Evolutionary conservation across 805 yeast genomes (phyloP).

Genomic region (Pichia nakasei): DNA sequence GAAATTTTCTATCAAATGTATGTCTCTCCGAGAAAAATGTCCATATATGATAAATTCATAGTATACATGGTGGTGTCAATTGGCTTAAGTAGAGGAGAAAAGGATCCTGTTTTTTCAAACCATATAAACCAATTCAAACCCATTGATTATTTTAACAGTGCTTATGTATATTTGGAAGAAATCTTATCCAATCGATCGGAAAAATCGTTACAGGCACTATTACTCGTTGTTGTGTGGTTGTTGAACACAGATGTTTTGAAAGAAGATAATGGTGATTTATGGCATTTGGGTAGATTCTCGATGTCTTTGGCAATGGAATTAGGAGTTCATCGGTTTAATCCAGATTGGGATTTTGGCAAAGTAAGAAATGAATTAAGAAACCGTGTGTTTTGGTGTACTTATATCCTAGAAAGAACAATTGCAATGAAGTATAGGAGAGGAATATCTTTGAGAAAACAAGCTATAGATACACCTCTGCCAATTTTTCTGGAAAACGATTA

Average conservation of each 20-base stretch:
- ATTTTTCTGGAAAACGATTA: slow-evolving; percentile 14
- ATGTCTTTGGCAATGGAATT: slow-evolving; percentile 23
- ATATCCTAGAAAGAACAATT: slow-evolving; percentile 18
- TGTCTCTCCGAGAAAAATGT: slow-evolving; percentile 9
- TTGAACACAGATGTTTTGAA: slow-evolving; percentile 15
- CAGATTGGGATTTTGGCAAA: slow-evolving; percentile 21
- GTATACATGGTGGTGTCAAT: slow-evolving; percentile 19
- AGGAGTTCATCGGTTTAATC: slow-evolving; percentile 20
- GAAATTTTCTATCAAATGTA: slow-evolving; percentile 9
- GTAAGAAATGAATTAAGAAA: slow-evolving; percentile 17
- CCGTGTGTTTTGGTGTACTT: slow-evolving; percentile 21
- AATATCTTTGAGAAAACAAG: slow-evolving; percentile 18
- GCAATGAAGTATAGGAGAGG: slow-evolving; percentile 22
- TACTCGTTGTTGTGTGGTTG: slow-evolving; percentile 18
- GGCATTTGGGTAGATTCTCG: slow-evolving; percentile 19
- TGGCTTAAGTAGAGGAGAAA: slow-evolving; percentile 8
- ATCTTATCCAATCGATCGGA: slow-evolving; percentile 16
- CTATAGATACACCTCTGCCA: slow-evolving; percentile 21
- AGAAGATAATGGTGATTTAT: slow-evolving; percentile 21
- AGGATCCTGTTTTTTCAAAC: slow-evolving; percentile 1
- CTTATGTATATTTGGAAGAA: slow-evolving; percentile 18
- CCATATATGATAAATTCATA: slow-evolving; percentile 16
- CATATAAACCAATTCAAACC: slow-evolving; percentile 15
- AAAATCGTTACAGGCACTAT: slow-evolving; percentile 16
- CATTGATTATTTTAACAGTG: slow-evolving; percentile 18